A percentile compares a stretch with the other conserved stretches of the same genome.
These are phyloP conservation scores for Lodderomyces oxycetoniae DNA, from an alignment of 1,139 yeast genomes.

Conservation along the genomic window DNA sequence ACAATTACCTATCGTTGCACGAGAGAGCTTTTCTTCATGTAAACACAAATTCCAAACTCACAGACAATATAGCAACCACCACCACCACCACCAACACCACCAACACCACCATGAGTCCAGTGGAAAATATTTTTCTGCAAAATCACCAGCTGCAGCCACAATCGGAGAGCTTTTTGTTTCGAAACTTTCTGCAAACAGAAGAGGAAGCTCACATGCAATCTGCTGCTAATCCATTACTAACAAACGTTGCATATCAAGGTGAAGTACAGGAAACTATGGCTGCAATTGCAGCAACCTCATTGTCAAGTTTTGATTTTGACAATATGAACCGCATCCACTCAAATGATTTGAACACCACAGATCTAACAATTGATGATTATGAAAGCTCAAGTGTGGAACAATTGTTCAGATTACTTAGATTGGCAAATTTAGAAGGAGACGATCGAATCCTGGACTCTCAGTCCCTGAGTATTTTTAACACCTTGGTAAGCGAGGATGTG, in stretches of 20 bases:
- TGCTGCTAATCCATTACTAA: neutral
- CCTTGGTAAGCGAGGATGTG: slow-evolving; percentile 1
- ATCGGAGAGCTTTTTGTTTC: neutral
- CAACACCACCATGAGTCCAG: neutral
- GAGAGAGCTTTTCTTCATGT: slow-evolving; percentile 36
- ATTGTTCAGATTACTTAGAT: slow-evolving; percentile 31
- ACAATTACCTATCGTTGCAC: slow-evolving; percentile 61
- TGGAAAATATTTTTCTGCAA: neutral
- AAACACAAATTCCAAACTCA: slow-evolving; percentile 15
- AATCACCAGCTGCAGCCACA: neutral
- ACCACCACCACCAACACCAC: slow-evolving; percentile 3
- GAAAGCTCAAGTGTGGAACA: slow-evolving; percentile 37
- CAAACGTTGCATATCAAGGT: neutral
- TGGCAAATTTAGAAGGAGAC: neutral
- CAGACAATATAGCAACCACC: slow-evolving; percentile 10
- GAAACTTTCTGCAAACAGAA: neutral
- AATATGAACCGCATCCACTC: neutral
- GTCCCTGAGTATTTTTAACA: neutral
- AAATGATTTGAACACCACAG: neutral
- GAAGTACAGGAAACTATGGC: slow-evolving; percentile 7
- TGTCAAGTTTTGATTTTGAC: too few species aligned
- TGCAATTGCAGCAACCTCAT: slow-evolving; percentile 15
- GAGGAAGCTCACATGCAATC: neutral
- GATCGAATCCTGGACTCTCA: too few species aligned
- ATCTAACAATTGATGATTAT: slow-evolving; percentile 24